Percentiles rank a stretch among this genome's conserved stretches.
Evolutionary conservation across 2,329 filamentous ascomycete genomes (phyloP).

Genomic region (Trichoderma breve): DNA sequence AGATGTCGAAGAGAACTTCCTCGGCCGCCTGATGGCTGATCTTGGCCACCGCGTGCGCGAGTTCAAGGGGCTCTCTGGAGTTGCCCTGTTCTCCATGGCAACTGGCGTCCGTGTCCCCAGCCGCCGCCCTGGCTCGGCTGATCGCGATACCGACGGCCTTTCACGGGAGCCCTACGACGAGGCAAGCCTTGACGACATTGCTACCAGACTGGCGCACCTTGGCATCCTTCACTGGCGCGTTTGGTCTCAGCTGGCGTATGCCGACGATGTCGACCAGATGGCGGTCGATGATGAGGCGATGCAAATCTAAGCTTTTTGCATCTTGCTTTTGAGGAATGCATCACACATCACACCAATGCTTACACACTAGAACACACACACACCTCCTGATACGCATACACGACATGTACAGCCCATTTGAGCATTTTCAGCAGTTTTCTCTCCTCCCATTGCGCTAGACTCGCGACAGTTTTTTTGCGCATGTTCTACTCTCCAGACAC

Average conservation of each 20-base stretch:
- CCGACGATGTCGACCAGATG: constrained; percentile 40
- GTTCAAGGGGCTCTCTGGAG: constrained; percentile 51
- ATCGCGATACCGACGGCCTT: constrained; percentile 35
- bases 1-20: constrained; percentile 50
- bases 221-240: constrained; percentile 86
- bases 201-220: constrained; percentile 77
- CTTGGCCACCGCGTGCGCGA: constrained; percentile 51
- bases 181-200: constrained; percentile 62
- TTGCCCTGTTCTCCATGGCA: constrained; percentile 54
- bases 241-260: constrained; percentile 75
- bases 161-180: constrained; percentile 50
- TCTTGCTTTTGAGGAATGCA: neutral
- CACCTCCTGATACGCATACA: neutral
- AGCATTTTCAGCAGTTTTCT: constrained; percentile 1
- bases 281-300: constrained; percentile 30
- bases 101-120: constrained; percentile 49
- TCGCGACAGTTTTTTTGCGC: neutral
- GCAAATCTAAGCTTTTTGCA: constrained; percentile 22
- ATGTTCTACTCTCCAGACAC: neutral
- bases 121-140: constrained; percentile 37
- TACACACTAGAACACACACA: neutral
- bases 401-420: neutral
- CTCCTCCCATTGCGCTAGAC: neutral
- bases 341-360: neutral
- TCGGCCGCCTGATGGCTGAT: constrained; percentile 47